Percentiles rank a stretch among this genome's conserved stretches.
Conservation (phyloP, 805 yeast genomes). For the Lipomyces mesembrius region DNA sequence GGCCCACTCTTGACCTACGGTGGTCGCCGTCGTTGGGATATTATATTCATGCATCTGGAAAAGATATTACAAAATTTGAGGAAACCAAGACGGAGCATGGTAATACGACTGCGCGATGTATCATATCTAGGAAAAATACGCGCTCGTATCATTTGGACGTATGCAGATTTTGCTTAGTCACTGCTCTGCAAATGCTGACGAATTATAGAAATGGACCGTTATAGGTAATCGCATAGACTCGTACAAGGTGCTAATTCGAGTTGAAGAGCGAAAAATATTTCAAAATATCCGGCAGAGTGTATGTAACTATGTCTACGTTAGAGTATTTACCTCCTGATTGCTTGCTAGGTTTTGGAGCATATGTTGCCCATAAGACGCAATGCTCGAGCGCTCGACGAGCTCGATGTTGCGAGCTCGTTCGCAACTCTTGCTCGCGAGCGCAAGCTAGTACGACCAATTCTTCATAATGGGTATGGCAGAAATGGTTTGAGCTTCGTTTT, state of each 20-base stretch:
- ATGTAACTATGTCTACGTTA: too few species aligned
- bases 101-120: conserved; percentile 21
- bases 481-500: neutral
- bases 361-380: conserved; percentile 51
- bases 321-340: neutral
- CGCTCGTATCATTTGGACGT: conserved; percentile 30
- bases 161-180: neutral
- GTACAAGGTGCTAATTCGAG: conserved; percentile 53
- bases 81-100: conserved; percentile 19
- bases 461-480: conserved; percentile 50
- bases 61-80: conserved; percentile 27
- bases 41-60: conserved; percentile 53
- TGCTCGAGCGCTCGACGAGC: conserved; percentile 59
- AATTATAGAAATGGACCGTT: conserved; percentile 50
- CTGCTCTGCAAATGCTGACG: neutral
- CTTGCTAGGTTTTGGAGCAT: conserved; percentile 16
- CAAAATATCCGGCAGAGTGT: conserved; percentile 26
- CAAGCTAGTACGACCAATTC: conserved; percentile 65
- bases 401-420: conserved; percentile 78
- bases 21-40: conserved; percentile 53
- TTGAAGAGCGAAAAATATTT: conserved; percentile 45
- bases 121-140: conserved; percentile 21
- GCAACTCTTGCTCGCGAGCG: conserved; percentile 72
- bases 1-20: conserved; percentile 46
- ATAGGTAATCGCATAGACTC: conserved; percentile 57